Base-by-base conservation (phyloP, 345 rosid genomes). In the Hirschfeldia incana region DNA sequence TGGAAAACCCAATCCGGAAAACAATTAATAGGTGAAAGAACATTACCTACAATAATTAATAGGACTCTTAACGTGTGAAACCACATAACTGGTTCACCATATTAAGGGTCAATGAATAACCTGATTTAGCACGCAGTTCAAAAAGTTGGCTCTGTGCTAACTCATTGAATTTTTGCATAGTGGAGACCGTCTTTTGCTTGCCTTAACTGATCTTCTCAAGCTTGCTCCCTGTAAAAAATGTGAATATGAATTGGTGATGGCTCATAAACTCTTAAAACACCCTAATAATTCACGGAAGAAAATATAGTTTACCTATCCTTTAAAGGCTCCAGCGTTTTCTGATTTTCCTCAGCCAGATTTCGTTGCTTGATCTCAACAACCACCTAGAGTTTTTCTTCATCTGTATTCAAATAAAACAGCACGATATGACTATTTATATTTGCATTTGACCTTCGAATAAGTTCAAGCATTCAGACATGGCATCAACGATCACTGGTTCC, bases 321-420 rank as follows among this genome's bases (percentile, higher is more conserved):
- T 37, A 95, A 89, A 70, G 88, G 89, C 82, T 93, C 99, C 44
- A 95, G 81, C 1, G 97, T 93, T 85, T 95, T 95, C 85, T 93
- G 99, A 77, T 95, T 95, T 85, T 95, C 99, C 89, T 95, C 98
- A 32, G 98, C 97, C 84, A 95, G 84, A 86, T 91, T 89, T 16
- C 92, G 92, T 78, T 95, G 97, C 88, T 91, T 95, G 71, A 95
- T 91, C 88, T 95, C 99, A 85, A 95, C 98, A 74, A 93, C 87
- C 85, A 93, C 99, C 85, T 91, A 93, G 67, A 95, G 93, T 80
- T 95, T 95, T 85, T 95, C 99, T 87, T 95, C 98, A 90, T 95
- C 99, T 95, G 82, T 73, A 74, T 70, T 68, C 73, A 78, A 27
- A 39, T 37, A 28, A 51, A 76, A 21, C 55, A 39, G 42, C 32